phyloP scores from a whole-genome alignment of 2,329 filamentous ascomycete species.

The Teratosphaeria viscida region DNA sequence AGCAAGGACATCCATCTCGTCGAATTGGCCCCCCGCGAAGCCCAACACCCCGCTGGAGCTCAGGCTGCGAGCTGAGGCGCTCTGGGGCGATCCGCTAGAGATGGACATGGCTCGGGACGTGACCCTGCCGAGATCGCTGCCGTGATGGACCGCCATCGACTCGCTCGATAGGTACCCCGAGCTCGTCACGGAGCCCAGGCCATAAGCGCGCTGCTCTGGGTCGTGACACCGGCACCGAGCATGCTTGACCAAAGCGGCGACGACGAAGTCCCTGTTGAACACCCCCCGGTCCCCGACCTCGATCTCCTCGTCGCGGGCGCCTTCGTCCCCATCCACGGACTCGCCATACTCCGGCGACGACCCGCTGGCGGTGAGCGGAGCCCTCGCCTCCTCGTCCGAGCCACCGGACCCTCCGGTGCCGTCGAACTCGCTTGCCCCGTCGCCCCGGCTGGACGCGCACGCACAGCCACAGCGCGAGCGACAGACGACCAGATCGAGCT shows the following conservation, averaged over 20 bases:
- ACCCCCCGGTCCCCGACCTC: not conserved
- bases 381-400: not conserved
- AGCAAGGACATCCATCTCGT: not conserved
- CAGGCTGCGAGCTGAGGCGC: not conserved
- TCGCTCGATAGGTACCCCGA: not conserved
- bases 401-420: not conserved
- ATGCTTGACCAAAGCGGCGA: not conserved
- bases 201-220: not conserved
- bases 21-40: not conserved
- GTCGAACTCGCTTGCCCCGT: not conserved
- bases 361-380: not conserved
- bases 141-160: not conserved
- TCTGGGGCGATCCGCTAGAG: not conserved
- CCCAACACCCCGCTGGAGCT: not conserved
- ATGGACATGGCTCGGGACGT: not conserved
- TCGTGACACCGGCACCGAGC: not conserved
- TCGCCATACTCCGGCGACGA: not conserved
- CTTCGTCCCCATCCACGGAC: not conserved
- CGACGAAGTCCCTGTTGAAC: not conserved
- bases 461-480: not conserved
- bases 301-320: not conserved
- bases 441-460: not conserved
- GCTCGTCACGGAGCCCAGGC: not conserved
- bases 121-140: not conserved
- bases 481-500: slow-evolving; percentile 1